Percentiles rank a stretch among this genome's conserved stretches.
Conservation (phyloP, 495 filamentous ascomycete species). For the Antarctomyces pellizariae region DNA sequence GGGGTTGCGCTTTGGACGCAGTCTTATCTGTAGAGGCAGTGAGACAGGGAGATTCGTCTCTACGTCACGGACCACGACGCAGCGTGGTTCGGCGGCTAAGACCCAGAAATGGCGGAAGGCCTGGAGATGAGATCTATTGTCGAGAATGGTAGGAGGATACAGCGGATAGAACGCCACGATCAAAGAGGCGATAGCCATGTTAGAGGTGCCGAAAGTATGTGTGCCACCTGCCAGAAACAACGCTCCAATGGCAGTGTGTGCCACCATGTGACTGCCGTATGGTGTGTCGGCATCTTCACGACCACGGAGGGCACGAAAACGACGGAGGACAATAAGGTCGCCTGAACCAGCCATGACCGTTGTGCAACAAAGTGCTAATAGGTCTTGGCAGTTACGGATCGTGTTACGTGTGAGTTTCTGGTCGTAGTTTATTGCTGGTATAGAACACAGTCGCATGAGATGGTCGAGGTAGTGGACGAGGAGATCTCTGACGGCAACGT, state of each 20-base stretch:
- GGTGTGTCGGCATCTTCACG: slow-evolving; percentile 65
- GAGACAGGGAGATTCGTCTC: slow-evolving; percentile 56
- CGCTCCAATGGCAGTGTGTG: slow-evolving; percentile 75
- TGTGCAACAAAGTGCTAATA: slow-evolving; percentile 55
- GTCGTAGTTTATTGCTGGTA: slow-evolving; percentile 52
- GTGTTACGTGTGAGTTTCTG: slow-evolving; percentile 57
- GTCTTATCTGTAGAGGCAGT: slow-evolving; percentile 38
- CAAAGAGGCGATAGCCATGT: slow-evolving; percentile 64
- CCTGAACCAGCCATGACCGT: slow-evolving; percentile 91
- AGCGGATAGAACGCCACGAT: slow-evolving; percentile 87
- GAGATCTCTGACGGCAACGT: slow-evolving; percentile 46
- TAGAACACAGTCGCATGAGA: slow-evolving; percentile 55
- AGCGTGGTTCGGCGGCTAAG: slow-evolving; percentile 72
- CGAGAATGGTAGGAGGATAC: slow-evolving; percentile 67
- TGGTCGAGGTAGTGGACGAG: slow-evolving; percentile 68
- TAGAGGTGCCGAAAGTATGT: slow-evolving; percentile 74
- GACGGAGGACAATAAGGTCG: slow-evolving; percentile 71
- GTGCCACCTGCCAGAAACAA: slow-evolving; percentile 84
- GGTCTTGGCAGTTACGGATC: slow-evolving; percentile 71
- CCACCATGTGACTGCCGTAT: slow-evolving; percentile 82
- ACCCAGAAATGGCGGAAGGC: slow-evolving; percentile 97
- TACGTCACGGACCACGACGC: slow-evolving; percentile 64
- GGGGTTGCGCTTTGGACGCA: slow-evolving; percentile 23
- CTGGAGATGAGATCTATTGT: slow-evolving; percentile 87
- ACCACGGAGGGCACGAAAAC: slow-evolving; percentile 68